Percentiles rank a stretch among this genome's conserved stretches.
phyloP scores from a whole-genome alignment of 2,329 filamentous ascomycete species.

The Septoria petroselini region DNA sequence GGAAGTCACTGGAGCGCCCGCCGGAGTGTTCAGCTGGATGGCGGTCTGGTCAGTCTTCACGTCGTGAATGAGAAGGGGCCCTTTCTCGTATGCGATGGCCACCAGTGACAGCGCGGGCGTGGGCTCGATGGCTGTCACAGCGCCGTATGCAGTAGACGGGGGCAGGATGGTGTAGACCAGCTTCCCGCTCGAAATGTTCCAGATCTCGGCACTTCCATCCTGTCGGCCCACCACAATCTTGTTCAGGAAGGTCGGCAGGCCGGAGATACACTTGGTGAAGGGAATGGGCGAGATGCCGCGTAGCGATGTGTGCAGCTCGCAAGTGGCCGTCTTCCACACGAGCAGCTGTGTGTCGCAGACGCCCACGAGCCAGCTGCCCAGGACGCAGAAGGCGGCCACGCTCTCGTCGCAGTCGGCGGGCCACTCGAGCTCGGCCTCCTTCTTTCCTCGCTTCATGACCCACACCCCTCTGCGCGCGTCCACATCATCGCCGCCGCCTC shows the following conservation, averaged over 20 bases:
- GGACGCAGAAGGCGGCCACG: slow-evolving; percentile 72
- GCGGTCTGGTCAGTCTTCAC: slow-evolving; percentile 72
- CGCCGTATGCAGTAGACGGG: slow-evolving; percentile 66
- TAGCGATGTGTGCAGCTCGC: slow-evolving; percentile 89
- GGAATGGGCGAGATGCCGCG: slow-evolving; percentile 56
- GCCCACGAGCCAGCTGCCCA: slow-evolving; percentile 88
- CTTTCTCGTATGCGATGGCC: slow-evolving; percentile 81
- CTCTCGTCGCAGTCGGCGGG: slow-evolving; percentile 65
- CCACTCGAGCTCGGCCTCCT: slow-evolving; percentile 69
- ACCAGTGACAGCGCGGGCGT: slow-evolving; percentile 80
- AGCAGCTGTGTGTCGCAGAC: slow-evolving; percentile 73
- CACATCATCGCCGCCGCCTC: slow-evolving; percentile 61
- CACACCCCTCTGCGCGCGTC: slow-evolving; percentile 67
- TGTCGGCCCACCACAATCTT: slow-evolving; percentile 86
- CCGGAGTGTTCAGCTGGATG: slow-evolving; percentile 56
- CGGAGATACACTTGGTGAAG: slow-evolving; percentile 75
- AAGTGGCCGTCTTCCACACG: slow-evolving; percentile 79
- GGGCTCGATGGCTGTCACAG: slow-evolving; percentile 83
- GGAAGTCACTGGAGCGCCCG: slow-evolving; percentile 65
- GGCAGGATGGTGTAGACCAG: slow-evolving; percentile 87
- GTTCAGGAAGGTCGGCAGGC: slow-evolving; percentile 92
- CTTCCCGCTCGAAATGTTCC: slow-evolving; percentile 91
- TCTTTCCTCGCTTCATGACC: slow-evolving; percentile 89
- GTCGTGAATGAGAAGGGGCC: slow-evolving; percentile 76
- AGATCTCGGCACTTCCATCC: slow-evolving; percentile 91